Percentiles rank a stretch among this genome's conserved stretches.
Conservation (phyloP, 257 asterid genomes). For the Solanum peruvianum region DNA sequence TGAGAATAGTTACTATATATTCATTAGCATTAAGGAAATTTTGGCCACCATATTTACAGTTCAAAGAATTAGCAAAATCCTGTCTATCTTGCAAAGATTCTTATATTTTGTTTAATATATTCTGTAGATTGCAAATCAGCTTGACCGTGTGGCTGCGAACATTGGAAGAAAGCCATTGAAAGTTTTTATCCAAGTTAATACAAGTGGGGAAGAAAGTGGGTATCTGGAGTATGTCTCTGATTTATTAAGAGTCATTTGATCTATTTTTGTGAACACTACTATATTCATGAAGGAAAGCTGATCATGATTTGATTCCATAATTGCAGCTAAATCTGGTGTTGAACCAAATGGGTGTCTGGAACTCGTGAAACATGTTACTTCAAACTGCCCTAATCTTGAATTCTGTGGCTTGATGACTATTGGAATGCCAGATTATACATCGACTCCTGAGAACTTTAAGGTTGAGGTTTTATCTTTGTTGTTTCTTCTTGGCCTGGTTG, state of each 20-base stretch:
- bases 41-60: background rate
- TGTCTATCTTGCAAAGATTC: background rate
- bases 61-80: background rate
- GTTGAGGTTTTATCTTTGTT: conserved; percentile 13
- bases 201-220: conserved; percentile 98
- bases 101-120: background rate
- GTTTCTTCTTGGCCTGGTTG: background rate
- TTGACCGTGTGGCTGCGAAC: conserved; percentile 58
- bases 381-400: conserved; percentile 73
- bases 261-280: background rate
- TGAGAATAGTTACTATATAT: background rate
- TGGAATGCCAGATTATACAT: conserved; percentile 93
- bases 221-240: conserved; percentile 25
- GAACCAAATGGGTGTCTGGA: conserved; percentile 65
- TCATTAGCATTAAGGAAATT: background rate
- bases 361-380: conserved; percentile 54
- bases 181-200: conserved; percentile 89
- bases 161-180: conserved; percentile 79
- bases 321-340: conserved; percentile 84
- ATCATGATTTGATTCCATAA: background rate
- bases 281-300: background rate
- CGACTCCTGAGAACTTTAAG: conserved; percentile 97
- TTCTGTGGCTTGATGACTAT: conserved; percentile 93
- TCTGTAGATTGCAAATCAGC: conserved; percentile 72
- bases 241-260: background rate